Base-by-base conservation (phyloP, 805 yeast species). In the Nadsonia fulvescens region DNA sequence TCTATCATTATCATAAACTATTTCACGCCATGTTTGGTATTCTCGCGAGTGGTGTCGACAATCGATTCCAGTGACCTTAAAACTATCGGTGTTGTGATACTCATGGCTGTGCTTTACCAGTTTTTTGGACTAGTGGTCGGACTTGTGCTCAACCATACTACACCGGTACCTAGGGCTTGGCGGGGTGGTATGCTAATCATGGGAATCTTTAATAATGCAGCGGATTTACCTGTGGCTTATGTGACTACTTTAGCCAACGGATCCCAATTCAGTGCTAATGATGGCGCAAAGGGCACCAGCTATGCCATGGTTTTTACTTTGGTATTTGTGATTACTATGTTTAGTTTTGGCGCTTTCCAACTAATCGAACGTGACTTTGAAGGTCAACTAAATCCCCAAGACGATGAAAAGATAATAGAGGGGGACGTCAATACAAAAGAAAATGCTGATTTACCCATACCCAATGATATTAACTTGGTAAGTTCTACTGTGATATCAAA, bases 201-300 rank as follows among this genome's bases (percentile, higher is more conserved):
- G 6, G 81, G 86, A 0, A 54, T 75, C 16, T 66, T 78, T 41
- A 83, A 82, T 22, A 79, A 79, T 42, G 68, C 74, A 22, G 66
- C 82, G 8, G 93, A 79, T 49, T 56, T 79, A 29, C 93, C 93
- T 1, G 75, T 79, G 37, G 92, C 93, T 0, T 81, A 79, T 37
- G 56, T 54, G 7, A 45, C 52, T 27, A 73, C 86, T 3, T 51
- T 79, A 41, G 71, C 76, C 14, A 59, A 65, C 9, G 70, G 81
- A 1, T 54, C 66, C 2, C 43, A 43, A 5, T 71, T 82, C 38
- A 54, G 71, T 0, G 39, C 54, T 8, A 62, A 48, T 4, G 69
- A 76, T 33, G 79, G 78, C 18, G 59, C 66, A 28, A 62, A 63
- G 38, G 95, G 94, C 14, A 73, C 75, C 13, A 89, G 93, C 1